A percentile compares a stretch with the other conserved stretches of the same genome.
These are phyloP conservation scores for Cladosporium phlei DNA, from an alignment of 2,329 filamentous ascomycete genomes.

Conservation along the genomic window DNA sequence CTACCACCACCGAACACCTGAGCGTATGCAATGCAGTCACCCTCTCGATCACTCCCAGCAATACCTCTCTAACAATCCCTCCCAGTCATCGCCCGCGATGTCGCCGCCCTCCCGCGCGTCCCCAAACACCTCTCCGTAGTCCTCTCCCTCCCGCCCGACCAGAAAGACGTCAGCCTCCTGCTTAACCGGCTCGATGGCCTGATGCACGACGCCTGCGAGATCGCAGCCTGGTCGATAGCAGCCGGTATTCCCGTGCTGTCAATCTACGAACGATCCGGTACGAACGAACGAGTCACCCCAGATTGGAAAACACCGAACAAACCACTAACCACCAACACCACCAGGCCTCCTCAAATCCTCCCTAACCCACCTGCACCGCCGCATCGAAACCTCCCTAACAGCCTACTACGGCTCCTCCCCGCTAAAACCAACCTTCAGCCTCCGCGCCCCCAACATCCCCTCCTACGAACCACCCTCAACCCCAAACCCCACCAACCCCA, in stretches of 20 bases:
- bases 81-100: constrained; percentile 73
- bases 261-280: constrained; percentile 88
- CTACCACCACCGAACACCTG: constrained; percentile 93
- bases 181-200: constrained; percentile 60
- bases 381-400: constrained; percentile 72
- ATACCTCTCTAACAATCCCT: not conserved
- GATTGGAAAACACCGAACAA: too few relatives aligned
- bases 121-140: constrained; percentile 87
- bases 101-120: constrained; percentile 66
- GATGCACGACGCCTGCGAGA: constrained; percentile 84
- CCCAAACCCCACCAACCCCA: constrained; percentile 20
- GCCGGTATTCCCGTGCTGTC: constrained; percentile 83
- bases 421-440: constrained; percentile 65
- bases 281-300: too few relatives aligned
- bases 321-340: not conserved
- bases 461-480: constrained; percentile 46
- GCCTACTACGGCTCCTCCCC: constrained; percentile 71
- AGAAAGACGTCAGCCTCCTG: constrained; percentile 54
- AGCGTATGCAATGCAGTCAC: constrained; percentile 40
- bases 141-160: constrained; percentile 66
- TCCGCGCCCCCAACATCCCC: constrained; percentile 66
- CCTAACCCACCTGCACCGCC: constrained; percentile 76
- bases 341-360: constrained; percentile 83
- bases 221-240: constrained; percentile 88
- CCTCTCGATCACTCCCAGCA: not conserved